phyloP scores from a whole-genome alignment of 148 eudicot genomes.

The Persicaria maculosa region DNA sequence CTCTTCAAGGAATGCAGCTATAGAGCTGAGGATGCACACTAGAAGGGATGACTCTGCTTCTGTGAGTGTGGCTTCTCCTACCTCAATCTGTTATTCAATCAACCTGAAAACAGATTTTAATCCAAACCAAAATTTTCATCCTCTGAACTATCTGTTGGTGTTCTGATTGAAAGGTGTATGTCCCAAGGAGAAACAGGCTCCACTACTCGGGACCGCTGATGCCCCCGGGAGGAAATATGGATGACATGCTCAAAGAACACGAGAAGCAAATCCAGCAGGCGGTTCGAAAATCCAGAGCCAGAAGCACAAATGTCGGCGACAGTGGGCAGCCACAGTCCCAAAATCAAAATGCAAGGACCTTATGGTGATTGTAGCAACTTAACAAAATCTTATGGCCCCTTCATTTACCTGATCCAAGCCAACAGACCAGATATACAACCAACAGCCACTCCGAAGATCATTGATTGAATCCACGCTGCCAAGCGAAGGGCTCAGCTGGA shows the following conservation, averaged over 20 bases:
- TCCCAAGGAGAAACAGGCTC: constrained; percentile 38
- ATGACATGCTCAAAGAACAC: constrained; percentile 68
- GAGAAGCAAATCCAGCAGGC: constrained; percentile 72
- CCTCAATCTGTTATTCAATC: no score
- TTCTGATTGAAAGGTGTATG: constrained; percentile 23
- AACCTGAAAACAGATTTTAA: background rate
- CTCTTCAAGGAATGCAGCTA: constrained; percentile 26
- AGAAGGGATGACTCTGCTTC: constrained; percentile 31
- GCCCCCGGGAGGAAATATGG: constrained; percentile 64
- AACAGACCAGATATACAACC: background rate
- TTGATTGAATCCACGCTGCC: background rate
- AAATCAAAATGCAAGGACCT: background rate
- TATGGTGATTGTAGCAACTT: constrained; percentile 5
- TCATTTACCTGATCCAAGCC: background rate
- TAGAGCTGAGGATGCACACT: constrained; percentile 32
- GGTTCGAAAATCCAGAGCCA: constrained; percentile 36
- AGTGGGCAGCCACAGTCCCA: background rate
- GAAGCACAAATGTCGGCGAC: background rate
- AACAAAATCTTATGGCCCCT: no score
- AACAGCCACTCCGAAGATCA: background rate
- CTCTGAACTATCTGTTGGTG: background rate
- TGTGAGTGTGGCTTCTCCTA: constrained; percentile 23
- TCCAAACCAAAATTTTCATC: background rate
- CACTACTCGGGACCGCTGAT: constrained; percentile 57
- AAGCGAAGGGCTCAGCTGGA: background rate